Percentiles rank a stretch among this genome's conserved stretches.
Conservation (phyloP, 192 early-diverging fungal genomes). For the Phycomyces nitens region DNA sequence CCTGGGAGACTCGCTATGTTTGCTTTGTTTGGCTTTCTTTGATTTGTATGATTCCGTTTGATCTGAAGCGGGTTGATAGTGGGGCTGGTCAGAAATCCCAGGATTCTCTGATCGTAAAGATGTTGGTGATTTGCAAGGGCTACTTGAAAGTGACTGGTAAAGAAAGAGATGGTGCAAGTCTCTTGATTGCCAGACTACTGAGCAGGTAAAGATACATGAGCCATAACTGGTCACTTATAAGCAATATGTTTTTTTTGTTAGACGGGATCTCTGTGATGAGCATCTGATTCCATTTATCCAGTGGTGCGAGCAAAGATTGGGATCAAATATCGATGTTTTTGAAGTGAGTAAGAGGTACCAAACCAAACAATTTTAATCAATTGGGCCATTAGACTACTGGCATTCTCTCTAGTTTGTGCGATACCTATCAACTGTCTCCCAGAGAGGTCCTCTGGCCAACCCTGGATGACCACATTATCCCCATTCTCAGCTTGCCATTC, state of each 20-base stretch:
- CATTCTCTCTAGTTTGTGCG: constrained; percentile 62
- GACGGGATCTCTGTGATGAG: constrained; percentile 59
- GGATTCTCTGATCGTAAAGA: constrained; percentile 61
- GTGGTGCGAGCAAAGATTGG: constrained; percentile 58
- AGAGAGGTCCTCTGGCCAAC: constrained; percentile 60
- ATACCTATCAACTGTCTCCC: constrained; percentile 65
- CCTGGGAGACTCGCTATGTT: constrained; percentile 83
- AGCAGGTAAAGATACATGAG: constrained; percentile 69
- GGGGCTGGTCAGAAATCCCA: constrained; percentile 30
- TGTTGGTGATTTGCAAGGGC: constrained; percentile 63
- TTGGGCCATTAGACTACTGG: constrained; percentile 42
- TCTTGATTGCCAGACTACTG: constrained; percentile 79
- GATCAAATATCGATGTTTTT: constrained; percentile 43
- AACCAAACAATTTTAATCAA: too few species aligned
- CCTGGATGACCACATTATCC: constrained; percentile 40
- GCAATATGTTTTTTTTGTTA: constrained; percentile 16
- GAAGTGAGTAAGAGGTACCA: constrained; percentile 24
- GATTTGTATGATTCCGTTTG: constrained; percentile 95
- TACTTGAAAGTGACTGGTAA: constrained; percentile 75
- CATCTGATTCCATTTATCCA: constrained; percentile 65
- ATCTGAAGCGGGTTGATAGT: constrained; percentile 84
- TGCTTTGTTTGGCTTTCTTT: constrained; percentile 90
- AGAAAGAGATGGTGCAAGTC: constrained; percentile 80
- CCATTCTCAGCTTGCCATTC: constrained; percentile 39
- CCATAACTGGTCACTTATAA: too few species aligned